Evolutionary conservation across 192 early-diverging fungal genomes (phyloP).

Genomic region (Jimgerdemannia flammicorona): DNA sequence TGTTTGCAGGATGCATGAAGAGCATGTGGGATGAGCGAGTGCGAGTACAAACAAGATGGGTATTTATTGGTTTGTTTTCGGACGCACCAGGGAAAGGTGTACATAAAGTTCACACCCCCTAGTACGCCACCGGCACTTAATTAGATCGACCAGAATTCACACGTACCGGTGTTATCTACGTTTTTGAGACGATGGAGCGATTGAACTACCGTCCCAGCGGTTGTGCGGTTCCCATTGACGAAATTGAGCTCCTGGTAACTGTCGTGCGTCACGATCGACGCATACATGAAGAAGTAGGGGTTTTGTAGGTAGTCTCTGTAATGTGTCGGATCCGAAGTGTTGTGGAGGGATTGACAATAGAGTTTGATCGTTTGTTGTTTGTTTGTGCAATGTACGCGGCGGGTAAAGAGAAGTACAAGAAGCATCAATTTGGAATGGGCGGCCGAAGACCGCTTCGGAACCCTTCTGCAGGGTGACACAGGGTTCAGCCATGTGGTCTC

Average conservation of each 20-base stretch:
- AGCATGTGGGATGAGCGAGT: neutral
- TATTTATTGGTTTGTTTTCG: neutral
- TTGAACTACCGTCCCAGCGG: conserved; percentile 91
- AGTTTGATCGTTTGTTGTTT: conserved; percentile 5
- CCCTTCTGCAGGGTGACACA: neutral
- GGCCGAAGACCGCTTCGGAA: neutral
- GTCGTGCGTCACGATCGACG: conserved; percentile 74
- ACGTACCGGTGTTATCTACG: conserved; percentile 58
- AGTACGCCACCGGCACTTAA: no score
- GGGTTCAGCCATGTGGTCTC: neutral
- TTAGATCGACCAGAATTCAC: neutral
- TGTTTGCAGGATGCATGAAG: neutral
- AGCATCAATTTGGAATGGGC: neutral
- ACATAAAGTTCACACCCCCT: neutral
- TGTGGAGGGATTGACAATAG: neutral
- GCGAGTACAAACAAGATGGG: neutral
- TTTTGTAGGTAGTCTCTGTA: conserved; percentile 52
- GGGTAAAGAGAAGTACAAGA: neutral
- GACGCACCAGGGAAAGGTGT: neutral
- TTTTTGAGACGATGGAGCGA: conserved; percentile 88
- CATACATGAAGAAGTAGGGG: conserved; percentile 95
- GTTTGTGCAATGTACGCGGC: conserved; percentile 19
- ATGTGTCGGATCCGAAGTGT: neutral
- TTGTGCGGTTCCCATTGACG: conserved; percentile 86
- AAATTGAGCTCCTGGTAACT: conserved; percentile 79